Percentiles rank a stretch among this genome's conserved stretches.
Conservation (phyloP, 164 flowering plant genomes). For the Chimonanthus praecox region DNA sequence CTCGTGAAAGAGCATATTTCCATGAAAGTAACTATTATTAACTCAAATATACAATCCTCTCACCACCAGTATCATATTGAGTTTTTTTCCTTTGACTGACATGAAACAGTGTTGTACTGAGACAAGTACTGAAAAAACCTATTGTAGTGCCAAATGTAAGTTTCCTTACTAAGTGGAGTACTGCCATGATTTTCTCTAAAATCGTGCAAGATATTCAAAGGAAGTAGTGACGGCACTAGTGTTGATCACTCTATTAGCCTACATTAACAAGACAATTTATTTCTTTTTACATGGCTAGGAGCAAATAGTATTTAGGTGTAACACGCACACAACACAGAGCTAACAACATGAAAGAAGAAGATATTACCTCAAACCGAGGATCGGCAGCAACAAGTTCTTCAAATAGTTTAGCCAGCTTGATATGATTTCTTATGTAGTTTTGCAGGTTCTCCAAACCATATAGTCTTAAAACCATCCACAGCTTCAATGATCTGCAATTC, state of each 20-base stretch:
- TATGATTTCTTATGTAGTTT: conserved; percentile 74
- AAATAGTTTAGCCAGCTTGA: conserved; percentile 63
- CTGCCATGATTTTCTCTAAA: no score
- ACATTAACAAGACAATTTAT: no score
- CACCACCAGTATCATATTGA: neutral
- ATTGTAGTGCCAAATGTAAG: no score
- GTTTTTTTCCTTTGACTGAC: no score
- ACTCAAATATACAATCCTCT: neutral
- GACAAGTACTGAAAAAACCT: no score
- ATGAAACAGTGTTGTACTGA: no score
- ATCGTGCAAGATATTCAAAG: neutral
- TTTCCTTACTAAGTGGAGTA: no score
- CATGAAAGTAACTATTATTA: neutral
- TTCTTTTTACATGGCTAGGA: neutral
- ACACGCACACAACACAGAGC: neutral
- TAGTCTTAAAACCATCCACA: conserved; percentile 93
- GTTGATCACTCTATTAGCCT: no score
- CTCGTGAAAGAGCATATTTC: neutral
- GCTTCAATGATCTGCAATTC: conserved; percentile 65
- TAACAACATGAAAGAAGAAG: neutral
- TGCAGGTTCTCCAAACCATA: conserved; percentile 79
- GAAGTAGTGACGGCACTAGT: neutral
- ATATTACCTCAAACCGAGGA: conserved; percentile 73
- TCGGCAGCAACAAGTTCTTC: conserved; percentile 68
- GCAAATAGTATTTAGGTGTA: neutral